Evolutionary conservation across 1,284 basidiomycete genomes (phyloP), one percentile per base, ranked within the genome.

Genomic region (Tremellales sp.): DNA sequence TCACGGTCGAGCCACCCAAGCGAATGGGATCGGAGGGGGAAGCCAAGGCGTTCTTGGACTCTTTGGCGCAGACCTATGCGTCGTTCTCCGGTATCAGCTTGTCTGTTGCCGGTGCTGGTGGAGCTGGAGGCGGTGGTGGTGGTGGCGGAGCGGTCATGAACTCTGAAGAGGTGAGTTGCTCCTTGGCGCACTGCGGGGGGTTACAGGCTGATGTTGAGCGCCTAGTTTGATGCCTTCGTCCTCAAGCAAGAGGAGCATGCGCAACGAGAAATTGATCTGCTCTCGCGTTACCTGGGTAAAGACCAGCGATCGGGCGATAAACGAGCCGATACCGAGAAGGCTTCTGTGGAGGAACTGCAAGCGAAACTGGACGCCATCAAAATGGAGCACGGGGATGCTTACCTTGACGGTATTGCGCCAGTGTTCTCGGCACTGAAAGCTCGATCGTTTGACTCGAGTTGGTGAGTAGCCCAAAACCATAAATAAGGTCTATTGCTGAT

Each of bases 171-270:
- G n/a, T n/a, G n/a, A n/a, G n/a, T n/a, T n/a, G n/a, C n/a, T n/a
- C n/a, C n/a, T n/a, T n/a, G n/a, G n/a, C n/a, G n/a, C n/a, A n/a
- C n/a, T n/a, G n/a, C n/a, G n/a, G n/a, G n/a, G n/a, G n/a, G n/a
- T n/a, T n/a, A n/a, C n/a, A n/a, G n/a, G n/a, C n/a, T n/a, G n/a
- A n/a, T n/a, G n/a, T n/a, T n/a, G n/a, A n/a, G n/a, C n/a, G n/a
- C n/a, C n/a, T n/a, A n/a, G 71, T 95, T 98, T 79, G 76, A 92
- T 71, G 92, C 93, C 75, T 94, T 97, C 81, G 87, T 93, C 63
- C 78, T 83, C 14, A 88, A 94, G 57, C 94, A 98, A 72, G 82
- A 95, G 68, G 82, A 85, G 51, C 94, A 97, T 61, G 91, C 89
- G 18, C 79, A 84, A 45, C 89, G 94, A 63, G 91, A 98, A 65